Evolutionary conservation across 2,329 filamentous ascomycete genomes (phyloP).

Genomic region (Penicillium sp.): DNA sequence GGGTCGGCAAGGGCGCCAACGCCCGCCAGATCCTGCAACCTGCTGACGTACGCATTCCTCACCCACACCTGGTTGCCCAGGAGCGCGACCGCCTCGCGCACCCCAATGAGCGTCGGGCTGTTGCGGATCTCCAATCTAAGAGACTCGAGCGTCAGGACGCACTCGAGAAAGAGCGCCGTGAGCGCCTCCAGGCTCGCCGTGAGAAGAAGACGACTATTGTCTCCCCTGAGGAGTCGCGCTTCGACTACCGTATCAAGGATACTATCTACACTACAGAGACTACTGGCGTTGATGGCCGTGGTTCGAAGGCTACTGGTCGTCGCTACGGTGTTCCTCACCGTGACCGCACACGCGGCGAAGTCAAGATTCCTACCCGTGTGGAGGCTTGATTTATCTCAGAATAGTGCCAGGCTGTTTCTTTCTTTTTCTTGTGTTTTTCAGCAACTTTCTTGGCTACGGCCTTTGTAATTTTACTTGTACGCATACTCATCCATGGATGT

Average conservation of each 20-base stretch:
- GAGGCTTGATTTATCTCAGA: constrained; percentile 33
- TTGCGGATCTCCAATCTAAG: constrained; percentile 36
- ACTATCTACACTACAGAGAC: constrained; percentile 46
- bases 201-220: constrained; percentile 39
- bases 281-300: constrained; percentile 48
- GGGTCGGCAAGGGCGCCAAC: constrained; percentile 36
- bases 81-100: constrained; percentile 39
- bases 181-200: constrained; percentile 34
- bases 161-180: constrained; percentile 34
- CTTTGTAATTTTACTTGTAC: constrained; percentile 19
- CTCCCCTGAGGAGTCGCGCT: constrained; percentile 43
- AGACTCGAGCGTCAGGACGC: constrained; percentile 37
- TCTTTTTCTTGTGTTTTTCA: constrained; percentile 1
- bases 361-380: constrained; percentile 57
- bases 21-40: constrained; percentile 49
- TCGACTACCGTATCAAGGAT: constrained; percentile 54
- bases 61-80: constrained; percentile 49
- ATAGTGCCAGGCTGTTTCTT: not conserved
- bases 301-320: constrained; percentile 46
- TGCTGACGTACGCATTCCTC: constrained; percentile 56
- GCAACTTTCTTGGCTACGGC: constrained; percentile 4
- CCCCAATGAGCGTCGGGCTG: constrained; percentile 28
- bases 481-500: constrained; percentile 14
- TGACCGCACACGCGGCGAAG: constrained; percentile 54
- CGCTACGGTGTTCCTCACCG: constrained; percentile 55